phyloP scores from a whole-genome alignment of 139 green algal species.

The Chlorella sp. region DNA sequence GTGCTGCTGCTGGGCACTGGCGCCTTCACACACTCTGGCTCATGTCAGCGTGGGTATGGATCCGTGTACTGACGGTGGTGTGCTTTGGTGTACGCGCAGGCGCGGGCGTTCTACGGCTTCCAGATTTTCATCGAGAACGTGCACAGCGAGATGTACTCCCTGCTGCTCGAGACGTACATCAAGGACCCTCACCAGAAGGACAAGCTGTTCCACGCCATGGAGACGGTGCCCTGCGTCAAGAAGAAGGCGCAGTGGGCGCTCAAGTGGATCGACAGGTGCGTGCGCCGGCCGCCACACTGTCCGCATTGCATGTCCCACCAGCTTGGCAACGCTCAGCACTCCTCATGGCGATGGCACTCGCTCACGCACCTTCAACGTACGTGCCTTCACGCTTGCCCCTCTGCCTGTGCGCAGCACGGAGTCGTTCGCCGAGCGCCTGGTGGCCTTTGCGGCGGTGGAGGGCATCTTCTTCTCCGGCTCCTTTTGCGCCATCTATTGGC shows the following conservation, averaged over 20 bases:
- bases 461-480: constrained; percentile 93
- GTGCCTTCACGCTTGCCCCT: neutral
- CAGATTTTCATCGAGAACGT: constrained; percentile 99
- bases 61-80: no score
- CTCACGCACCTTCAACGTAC: neutral
- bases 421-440: constrained; percentile 83
- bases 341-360: no score
- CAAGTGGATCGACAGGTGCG: constrained; percentile 85
- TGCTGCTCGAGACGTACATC: constrained; percentile 98
- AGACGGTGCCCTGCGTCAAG: constrained; percentile 84
- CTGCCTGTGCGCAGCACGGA: constrained; percentile 16
- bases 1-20: no score
- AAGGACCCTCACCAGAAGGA: constrained; percentile 75
- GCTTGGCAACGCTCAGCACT: neutral
- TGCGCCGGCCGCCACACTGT: constrained; percentile 8
- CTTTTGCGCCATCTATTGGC: constrained; percentile 99
- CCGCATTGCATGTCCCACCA: neutral
- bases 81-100: constrained; percentile 42
- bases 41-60: no score
- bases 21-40: no score
- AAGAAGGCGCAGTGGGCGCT: constrained; percentile 97
- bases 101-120: constrained; percentile 98
- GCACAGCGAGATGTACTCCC: constrained; percentile 99
- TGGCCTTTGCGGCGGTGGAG: constrained; percentile 95
- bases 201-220: constrained; percentile 89